phyloP scores from a whole-genome alignment of 331 rosid species.

The Dryas integrifolia region DNA sequence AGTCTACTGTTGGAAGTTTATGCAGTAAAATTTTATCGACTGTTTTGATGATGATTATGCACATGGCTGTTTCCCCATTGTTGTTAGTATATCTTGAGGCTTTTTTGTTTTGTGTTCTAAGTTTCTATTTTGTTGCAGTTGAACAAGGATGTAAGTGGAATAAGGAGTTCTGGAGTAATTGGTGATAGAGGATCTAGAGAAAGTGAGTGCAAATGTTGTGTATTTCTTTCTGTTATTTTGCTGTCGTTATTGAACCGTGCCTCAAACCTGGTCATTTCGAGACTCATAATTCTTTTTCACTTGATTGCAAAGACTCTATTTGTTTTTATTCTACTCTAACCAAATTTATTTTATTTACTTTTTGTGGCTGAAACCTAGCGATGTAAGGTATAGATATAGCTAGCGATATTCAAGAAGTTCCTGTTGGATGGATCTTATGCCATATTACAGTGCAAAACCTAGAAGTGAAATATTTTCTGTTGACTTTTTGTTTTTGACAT shows the following conservation, averaged over 20 bases:
- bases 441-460: neutral
- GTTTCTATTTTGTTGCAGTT: conserved; percentile 40
- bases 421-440: neutral
- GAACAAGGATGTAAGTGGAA: conserved; percentile 58
- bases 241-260: neutral
- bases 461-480: neutral
- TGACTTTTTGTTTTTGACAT: neutral
- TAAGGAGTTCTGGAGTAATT: conserved; percentile 56
- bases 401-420: neutral
- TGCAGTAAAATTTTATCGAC: neutral
- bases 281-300: neutral
- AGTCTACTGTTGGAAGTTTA: neutral
- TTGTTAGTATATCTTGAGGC: neutral
- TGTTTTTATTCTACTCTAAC: neutral
- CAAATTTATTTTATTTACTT: neutral
- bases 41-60: neutral
- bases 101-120: conserved; percentile 9
- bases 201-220: conserved; percentile 46
- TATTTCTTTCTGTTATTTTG: neutral
- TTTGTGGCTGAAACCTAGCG: neutral
- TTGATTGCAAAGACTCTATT: neutral
- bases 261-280: neutral
- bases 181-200: conserved; percentile 82
- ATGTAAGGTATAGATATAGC: neutral
- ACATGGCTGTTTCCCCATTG: neutral